phyloP scores from a whole-genome alignment of 176 grass and related monocot genomes.

The Canna indica region DNA sequence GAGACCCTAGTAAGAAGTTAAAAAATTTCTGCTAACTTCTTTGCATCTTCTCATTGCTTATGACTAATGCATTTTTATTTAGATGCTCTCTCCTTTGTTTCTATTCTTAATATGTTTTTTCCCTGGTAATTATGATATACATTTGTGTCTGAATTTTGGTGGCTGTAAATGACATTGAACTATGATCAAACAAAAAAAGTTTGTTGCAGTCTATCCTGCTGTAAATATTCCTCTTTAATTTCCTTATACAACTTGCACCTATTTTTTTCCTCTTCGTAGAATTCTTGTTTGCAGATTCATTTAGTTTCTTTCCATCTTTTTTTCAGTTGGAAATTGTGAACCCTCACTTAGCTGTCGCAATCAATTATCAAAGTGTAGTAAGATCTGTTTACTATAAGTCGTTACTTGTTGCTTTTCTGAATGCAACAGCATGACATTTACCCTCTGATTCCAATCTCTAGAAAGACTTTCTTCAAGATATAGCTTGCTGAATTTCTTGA shows the following conservation, averaged over 20 bases:
- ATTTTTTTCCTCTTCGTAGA: background rate
- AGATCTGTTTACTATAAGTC: background rate
- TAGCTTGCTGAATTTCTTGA: no score
- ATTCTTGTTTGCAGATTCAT: background rate
- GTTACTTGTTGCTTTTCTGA: background rate
- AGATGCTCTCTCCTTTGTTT: background rate
- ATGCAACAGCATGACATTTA: background rate
- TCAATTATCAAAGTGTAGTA: background rate
- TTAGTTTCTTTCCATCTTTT: background rate
- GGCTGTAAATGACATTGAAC: background rate
- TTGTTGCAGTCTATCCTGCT: background rate
- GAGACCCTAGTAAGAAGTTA: background rate
- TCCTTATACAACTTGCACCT: background rate
- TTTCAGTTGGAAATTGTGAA: no score
- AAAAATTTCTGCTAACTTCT: no score
- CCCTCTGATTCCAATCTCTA: no score
- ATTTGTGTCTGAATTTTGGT: background rate
- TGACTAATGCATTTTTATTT: conserved; percentile 1
- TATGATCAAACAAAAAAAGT: background rate
- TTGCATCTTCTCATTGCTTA: no score
- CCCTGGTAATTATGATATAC: no score
- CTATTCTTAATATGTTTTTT: no score
- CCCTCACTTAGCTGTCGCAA: background rate
- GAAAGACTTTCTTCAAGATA: no score
- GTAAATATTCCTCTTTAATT: background rate